Evolutionary conservation across 805 yeast species (phyloP).

Genomic region (Starmerella vaccinii): DNA sequence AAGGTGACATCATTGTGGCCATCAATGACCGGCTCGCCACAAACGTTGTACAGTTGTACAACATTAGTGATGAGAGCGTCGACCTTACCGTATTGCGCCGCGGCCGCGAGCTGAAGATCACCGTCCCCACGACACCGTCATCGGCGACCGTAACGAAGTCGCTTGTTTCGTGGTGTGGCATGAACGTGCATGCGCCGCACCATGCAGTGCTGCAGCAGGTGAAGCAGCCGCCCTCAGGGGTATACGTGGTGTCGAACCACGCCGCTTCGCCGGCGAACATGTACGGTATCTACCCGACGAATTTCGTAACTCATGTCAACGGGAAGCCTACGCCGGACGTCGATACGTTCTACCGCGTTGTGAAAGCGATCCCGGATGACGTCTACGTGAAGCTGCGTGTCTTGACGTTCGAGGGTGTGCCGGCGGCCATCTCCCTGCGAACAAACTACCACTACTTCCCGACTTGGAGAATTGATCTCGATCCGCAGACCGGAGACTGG

Average conservation of each 20-base stretch:
- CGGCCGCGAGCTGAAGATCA: conserved; percentile 49
- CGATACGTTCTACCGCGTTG: conserved; percentile 54
- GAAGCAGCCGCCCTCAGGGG: conserved; percentile 65
- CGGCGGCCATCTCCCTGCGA: conserved; percentile 74
- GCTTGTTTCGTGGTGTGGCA: conserved; percentile 74
- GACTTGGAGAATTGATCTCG: conserved; percentile 23
- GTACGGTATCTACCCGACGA: conserved; percentile 66
- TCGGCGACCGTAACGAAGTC: conserved; percentile 50
- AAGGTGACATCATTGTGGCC: conserved; percentile 69
- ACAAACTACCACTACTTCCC: conserved; percentile 77
- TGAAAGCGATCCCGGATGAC: conserved; percentile 62
- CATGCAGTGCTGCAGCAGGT: conserved; percentile 82
- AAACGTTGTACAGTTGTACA: conserved; percentile 51
- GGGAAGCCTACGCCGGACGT: conserved; percentile 62
- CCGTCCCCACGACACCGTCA: conserved; percentile 56
- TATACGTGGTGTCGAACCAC: conserved; percentile 66
- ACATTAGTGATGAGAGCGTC: conserved; percentile 38
- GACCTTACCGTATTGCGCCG: conserved; percentile 61
- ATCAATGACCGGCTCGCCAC: conserved; percentile 57
- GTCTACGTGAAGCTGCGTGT: conserved; percentile 71
- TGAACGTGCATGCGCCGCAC: conserved; percentile 77
- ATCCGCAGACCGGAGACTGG: conserved; percentile 17
- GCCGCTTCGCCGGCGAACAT: conserved; percentile 81
- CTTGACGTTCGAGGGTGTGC: conserved; percentile 77
- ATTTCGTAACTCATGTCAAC: conserved; percentile 82